Evolutionary conservation across 2,329 filamentous ascomycete species (phyloP), one percentile per base, ranked within the genome.

Genomic region (Stenocarpella maydis): DNA sequence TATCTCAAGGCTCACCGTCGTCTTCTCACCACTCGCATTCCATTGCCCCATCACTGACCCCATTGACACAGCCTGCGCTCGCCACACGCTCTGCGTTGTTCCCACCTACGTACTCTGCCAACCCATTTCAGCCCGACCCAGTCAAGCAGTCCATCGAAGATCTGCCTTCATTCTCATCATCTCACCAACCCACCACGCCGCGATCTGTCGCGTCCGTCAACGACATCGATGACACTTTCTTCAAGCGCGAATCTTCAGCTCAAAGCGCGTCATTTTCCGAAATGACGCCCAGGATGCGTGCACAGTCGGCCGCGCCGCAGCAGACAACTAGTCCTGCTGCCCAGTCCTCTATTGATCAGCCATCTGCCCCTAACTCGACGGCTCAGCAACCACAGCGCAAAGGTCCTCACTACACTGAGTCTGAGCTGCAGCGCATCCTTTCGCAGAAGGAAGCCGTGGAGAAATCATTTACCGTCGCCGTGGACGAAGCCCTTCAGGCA

Each of bases 401-500:
- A 8, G 70, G 70, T 8, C 70, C 70, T 63, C 41, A 64, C n/a
- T 67, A 65, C 31, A 71, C 39, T 9, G 63, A 60, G 43, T 58
- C 49, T 24, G 70, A 71, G 50, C 24, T 60, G 31, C 15, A 65
- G 43, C 70, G 67, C 63, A 71, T 71, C 45, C 17, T 67, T 15
- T 41, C 34, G 31, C 50, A 71, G 71, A 83, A 81, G 71, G 83
- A 84, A 47, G 76, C 83, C 41, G 81, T 82, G 31, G 86, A 86
- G 73, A 84, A 80, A 74, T 84, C 88, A 34, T 81, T 91, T 47
- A 85, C 88, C 76, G 75, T 78, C 39, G 87, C 87, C n/a, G 86
- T 90, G 37, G 84, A 88, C 12, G 83, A 88, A 74, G 88, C 88
- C 6, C 77, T 91, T 60, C 80, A 82, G 70, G 83, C 86, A 74